A percentile compares a stretch with the other conserved stretches of the same genome.
Evolutionary conservation across 139 green algal genomes (phyloP).

Genomic region (Picochlorum sp.): DNA sequence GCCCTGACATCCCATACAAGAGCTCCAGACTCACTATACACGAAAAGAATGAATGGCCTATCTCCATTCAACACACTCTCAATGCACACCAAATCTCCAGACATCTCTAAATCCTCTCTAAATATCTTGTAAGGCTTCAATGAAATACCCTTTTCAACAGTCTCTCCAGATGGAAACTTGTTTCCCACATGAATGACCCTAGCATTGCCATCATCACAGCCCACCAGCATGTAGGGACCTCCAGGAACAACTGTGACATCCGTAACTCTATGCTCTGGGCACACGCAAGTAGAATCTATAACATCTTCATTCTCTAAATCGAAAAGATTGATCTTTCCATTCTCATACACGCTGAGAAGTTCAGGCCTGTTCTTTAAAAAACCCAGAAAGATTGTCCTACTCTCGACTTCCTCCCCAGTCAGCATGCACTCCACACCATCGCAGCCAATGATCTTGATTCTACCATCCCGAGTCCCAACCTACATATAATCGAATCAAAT

Average conservation of each 20-base stretch:
- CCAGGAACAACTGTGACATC: conserved; percentile 22
- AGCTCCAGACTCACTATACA: conserved; percentile 29
- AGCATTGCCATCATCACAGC: conserved; percentile 33
- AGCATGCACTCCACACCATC: conserved; percentile 34
- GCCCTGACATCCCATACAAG: conserved; percentile 37
- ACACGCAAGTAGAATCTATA: not conserved
- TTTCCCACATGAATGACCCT: conserved; percentile 23
- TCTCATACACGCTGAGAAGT: conserved; percentile 29
- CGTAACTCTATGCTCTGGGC: conserved; percentile 22
- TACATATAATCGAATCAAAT: conserved; percentile 4
- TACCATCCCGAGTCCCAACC: conserved; percentile 38
- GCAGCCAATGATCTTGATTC: conserved; percentile 36
- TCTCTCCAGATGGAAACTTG: not conserved
- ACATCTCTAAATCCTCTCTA: conserved; percentile 20
- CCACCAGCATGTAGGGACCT: conserved; percentile 36
- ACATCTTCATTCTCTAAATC: not conserved
- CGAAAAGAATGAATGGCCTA: conserved; percentile 24
- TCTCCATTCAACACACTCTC: conserved; percentile 7
- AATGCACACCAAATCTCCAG: conserved; percentile 25
- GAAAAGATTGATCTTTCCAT: not conserved
- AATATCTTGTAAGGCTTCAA: conserved; percentile 23
- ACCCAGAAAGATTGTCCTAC: conserved; percentile 27
- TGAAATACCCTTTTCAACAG: not conserved
- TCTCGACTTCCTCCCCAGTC: conserved; percentile 4
- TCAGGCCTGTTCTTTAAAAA: conserved; percentile 31